Base-by-base conservation (phyloP, 139 green algal species). In the Nannochloris sp. region DNA sequence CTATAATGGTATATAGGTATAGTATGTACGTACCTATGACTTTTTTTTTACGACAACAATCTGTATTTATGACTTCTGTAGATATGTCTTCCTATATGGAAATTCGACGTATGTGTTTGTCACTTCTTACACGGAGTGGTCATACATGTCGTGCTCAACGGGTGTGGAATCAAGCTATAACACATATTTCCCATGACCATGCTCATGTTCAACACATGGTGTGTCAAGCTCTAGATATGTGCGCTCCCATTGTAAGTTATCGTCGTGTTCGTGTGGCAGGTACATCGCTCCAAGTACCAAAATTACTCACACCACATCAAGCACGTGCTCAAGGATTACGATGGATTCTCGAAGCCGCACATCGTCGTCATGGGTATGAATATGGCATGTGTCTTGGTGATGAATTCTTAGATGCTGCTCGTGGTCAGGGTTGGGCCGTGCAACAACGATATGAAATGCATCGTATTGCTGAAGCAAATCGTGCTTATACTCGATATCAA, bases 401-500 rank as follows among this genome's bases (percentile, higher is more conserved):
- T 48, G 66, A 81, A 70, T 61, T 84, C 61, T 48, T 78, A 37
- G 62, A 84, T 63, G 67, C 71, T 31, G 75, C 67, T 62, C 57
- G 65, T 62, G 78, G 73, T 63, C n/a, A 43, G 34, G 75, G 75
- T 37, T 49, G 73, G 57, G 62, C 67, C 23, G 54, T 54, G 8
- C 34, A 64, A 75, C 75, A 71, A 70, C 62, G 71, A 78, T 54
- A 81, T 58, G 57, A 73, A 29, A 61, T 71, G 48, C 75, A 75
- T 60, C 68, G 75, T 67, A 43, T 68, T 60, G 71, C 71, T 51
- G 51, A 74, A 53, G 46, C 18, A 25, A 81, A 81, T 68, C 58
- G 75, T 75, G 68, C 71, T 37, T 79, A 74, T 73, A 62, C 69
- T 53, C 51, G 68, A 36, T 81, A 78, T 67, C 74, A 69, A 68